Evolutionary conservation across 805 yeast genomes (phyloP).

Genomic region (Torulaspora indica): DNA sequence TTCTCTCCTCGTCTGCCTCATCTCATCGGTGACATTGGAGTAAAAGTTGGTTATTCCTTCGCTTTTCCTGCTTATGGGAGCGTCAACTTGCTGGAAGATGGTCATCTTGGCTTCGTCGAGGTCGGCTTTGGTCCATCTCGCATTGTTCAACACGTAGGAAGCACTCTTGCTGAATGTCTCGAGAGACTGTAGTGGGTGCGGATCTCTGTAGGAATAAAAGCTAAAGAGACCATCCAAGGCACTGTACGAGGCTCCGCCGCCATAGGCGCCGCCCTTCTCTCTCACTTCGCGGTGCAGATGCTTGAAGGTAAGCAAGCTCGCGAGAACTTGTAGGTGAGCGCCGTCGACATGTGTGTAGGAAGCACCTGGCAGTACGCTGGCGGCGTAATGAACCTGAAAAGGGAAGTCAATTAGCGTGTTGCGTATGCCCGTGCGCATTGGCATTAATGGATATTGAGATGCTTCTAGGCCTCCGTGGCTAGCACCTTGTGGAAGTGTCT

Average conservation of each 20-base stretch:
- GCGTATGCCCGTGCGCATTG: slow-evolving; percentile 1
- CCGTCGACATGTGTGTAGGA: slow-evolving; percentile 68
- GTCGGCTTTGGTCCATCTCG: slow-evolving; percentile 55
- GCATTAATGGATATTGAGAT: slow-evolving; percentile 5
- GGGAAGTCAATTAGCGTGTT: slow-evolving; percentile 65
- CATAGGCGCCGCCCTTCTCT: slow-evolving; percentile 97
- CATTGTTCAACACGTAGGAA: slow-evolving; percentile 42
- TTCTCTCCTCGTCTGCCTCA: slow-evolving; percentile 77
- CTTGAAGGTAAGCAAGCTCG: slow-evolving; percentile 76
- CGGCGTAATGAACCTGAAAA: slow-evolving; percentile 81
- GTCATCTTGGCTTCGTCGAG: slow-evolving; percentile 86
- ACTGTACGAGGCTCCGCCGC: slow-evolving; percentile 86
- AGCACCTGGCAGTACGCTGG: slow-evolving; percentile 62
- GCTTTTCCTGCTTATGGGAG: slow-evolving; percentile 74
- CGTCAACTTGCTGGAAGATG: slow-evolving; percentile 86
- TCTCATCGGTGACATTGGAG: slow-evolving; percentile 67
- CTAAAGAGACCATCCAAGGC: slow-evolving; percentile 76
- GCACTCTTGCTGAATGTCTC: slow-evolving; percentile 53
- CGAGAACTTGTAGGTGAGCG: slow-evolving; percentile 75
- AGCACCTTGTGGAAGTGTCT: slow-evolving; percentile 25
- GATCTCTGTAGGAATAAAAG: slow-evolving; percentile 91
- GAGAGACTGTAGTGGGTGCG: slow-evolving; percentile 70
- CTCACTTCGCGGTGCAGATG: slow-evolving; percentile 84
- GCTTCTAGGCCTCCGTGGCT: slow-evolving; percentile 7
- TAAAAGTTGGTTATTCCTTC: slow-evolving; percentile 69